Base-by-base conservation (phyloP, 148 eudicot genomes). In the Persicaria tinctoria region DNA sequence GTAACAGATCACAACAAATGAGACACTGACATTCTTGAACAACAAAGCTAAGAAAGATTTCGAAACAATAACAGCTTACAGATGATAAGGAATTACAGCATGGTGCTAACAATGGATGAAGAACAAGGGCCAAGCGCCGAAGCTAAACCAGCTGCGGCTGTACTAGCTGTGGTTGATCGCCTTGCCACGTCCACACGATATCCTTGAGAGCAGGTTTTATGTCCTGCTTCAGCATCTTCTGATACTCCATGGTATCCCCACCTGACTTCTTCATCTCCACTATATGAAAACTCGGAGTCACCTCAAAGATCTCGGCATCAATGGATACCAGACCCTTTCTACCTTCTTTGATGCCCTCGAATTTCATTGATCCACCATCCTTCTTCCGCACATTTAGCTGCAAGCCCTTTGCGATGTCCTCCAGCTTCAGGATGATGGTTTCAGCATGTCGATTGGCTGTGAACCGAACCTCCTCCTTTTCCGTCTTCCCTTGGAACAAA, bases 251-350 rank as follows among this genome's bases (percentile, higher is more conserved):
- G 1, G 88, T 79, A 76, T 87, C 90, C 7, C 90, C 90, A 3
- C 83, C 54, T 16, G 77, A 70, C 73, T 85, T 83, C 75, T 87
- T 87, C 81, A 87, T 50, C 76, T 87, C 88, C 32, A 87, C 81
- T 83, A 85, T 68, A 46, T 87, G 88, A 73, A 85, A 83, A 57
- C 68, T 85, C 12, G 88, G 86, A 9, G 90, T 85, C 38, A 87
- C 78, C 78, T 87, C 90, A 12, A 81, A 83, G 27, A 87, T 83
- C 64, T 87, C 88, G 32, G 87, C 86, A 49, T 83, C 81, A 6
- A 87, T 79, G 5, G 77, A 70, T 44, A 87, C 75, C 32, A 79
- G 51, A 4, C 88, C 88, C 75, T 79, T 87, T 45, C 83, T 76
- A 8, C 87, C 86, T 53, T 73, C 79, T 59, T 77, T 81, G 51